Percentiles rank a stretch among this genome's conserved stretches.
Evolutionary conservation across 495 filamentous ascomycete genomes (phyloP).

Genomic region (Xylaria longipes): DNA sequence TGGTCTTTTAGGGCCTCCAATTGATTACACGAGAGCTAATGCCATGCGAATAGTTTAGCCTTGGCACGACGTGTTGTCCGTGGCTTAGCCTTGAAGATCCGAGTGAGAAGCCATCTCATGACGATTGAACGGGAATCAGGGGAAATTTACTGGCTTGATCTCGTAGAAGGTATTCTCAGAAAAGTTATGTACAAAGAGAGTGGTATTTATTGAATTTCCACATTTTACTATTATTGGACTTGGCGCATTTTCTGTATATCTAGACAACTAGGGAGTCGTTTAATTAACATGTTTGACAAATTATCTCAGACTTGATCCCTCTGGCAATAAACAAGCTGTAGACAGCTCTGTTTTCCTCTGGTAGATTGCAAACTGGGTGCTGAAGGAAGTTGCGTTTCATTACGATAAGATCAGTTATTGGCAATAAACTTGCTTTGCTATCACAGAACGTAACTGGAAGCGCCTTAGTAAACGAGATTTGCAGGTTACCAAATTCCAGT

Average conservation of each 20-base stretch:
- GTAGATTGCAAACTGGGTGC: background rate
- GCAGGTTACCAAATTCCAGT: constrained; percentile 10
- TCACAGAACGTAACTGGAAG: background rate
- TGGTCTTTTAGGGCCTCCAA: background rate
- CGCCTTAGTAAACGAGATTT: constrained; percentile 12
- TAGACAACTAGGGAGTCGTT: background rate
- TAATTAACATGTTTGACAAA: background rate
- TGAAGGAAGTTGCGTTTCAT: background rate
- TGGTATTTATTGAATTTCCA: background rate
- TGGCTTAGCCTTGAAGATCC: background rate
- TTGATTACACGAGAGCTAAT: background rate
- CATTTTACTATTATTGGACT: background rate
- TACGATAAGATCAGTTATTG: background rate
- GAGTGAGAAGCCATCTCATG: background rate
- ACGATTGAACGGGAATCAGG: background rate
- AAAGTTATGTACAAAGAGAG: background rate
- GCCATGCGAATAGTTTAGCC: background rate
- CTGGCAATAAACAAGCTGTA: background rate
- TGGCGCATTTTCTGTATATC: background rate
- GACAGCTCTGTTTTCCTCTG: background rate
- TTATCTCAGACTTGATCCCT: background rate
- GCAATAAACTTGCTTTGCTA: background rate
- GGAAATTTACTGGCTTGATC: background rate
- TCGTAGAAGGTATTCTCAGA: background rate
- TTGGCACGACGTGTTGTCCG: background rate